These are phyloP conservation scores for Tolypocladium endophyticum DNA, from an alignment of 2,329 filamentous ascomycete genomes.

Conservation along the genomic window DNA sequence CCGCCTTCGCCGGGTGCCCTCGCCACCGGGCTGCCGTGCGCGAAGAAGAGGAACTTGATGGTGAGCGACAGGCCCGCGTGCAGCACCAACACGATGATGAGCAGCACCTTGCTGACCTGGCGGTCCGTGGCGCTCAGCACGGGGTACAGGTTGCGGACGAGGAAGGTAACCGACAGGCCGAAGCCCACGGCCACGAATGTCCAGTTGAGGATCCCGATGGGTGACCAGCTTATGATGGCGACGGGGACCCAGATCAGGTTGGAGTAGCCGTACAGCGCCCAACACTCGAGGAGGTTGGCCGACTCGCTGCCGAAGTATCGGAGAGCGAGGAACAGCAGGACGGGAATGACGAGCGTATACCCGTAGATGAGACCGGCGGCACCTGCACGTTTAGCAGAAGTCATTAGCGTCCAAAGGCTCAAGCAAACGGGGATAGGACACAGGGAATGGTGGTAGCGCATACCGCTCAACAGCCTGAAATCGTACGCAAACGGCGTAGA, in stretches of 20 bases:
- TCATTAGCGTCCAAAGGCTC: neutral
- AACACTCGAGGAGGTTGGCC: conserved; percentile 89
- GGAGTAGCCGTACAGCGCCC: conserved; percentile 89
- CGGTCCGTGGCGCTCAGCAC: conserved; percentile 87
- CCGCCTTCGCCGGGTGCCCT: conserved; percentile 24
- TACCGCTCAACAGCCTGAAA: conserved; percentile 78
- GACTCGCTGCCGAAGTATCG: conserved; percentile 94
- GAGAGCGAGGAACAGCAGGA: conserved; percentile 76
- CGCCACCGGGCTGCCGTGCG: conserved; percentile 50
- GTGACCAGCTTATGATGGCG: conserved; percentile 83
- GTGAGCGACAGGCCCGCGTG: conserved; percentile 86
- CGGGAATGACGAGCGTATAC: conserved; percentile 80
- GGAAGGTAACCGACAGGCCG: conserved; percentile 69
- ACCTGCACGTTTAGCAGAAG: conserved; percentile 29
- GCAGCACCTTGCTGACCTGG: conserved; percentile 78
- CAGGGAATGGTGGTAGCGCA: conserved; percentile 6
- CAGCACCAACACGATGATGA: conserved; percentile 72
- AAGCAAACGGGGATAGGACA: neutral
- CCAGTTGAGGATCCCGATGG: conserved; percentile 80
- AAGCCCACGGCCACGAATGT: conserved; percentile 84
- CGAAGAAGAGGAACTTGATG: conserved; percentile 97
- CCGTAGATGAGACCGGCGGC: conserved; percentile 91
- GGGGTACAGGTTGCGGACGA: conserved; percentile 80
- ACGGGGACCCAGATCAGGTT: conserved; percentile 98
- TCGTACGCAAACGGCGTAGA: conserved; percentile 78